Evolutionary conservation across 805 yeast genomes (phyloP).

Genomic region (Lachancea mirantina): DNA sequence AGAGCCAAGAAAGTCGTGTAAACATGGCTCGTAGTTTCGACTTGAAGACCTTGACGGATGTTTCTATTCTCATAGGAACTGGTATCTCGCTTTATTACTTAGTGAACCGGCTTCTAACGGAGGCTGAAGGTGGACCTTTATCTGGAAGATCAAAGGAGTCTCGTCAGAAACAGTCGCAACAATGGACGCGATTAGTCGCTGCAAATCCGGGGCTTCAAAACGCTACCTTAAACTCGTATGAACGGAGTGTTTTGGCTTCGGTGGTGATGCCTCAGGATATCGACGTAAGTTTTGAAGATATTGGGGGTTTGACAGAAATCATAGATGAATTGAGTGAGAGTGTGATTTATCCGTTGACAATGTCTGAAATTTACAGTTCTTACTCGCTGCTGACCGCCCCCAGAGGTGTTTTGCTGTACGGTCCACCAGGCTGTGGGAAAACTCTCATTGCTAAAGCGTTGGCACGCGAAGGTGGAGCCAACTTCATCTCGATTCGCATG

Average conservation of each 20-base stretch:
- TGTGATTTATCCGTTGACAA: slow-evolving; percentile 77
- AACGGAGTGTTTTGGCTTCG: slow-evolving; percentile 64
- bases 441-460: slow-evolving; percentile 95
- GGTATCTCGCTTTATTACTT: slow-evolving; percentile 65
- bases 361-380: slow-evolving; percentile 64
- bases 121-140: slow-evolving; percentile 37
- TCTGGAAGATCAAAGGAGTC: slow-evolving; percentile 45
- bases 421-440: slow-evolving; percentile 98
- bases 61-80: slow-evolving; percentile 51
- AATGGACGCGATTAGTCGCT: slow-evolving; percentile 49
- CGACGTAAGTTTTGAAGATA: slow-evolving; percentile 62
- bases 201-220: slow-evolving; percentile 51
- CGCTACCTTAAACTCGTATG: slow-evolving; percentile 58
- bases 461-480: slow-evolving; percentile 87
- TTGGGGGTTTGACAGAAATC: slow-evolving; percentile 82
- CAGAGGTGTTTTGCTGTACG: slow-evolving; percentile 84
- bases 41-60: slow-evolving; percentile 37
- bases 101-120: slow-evolving; percentile 38
- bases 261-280: slow-evolving; percentile 84
- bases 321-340: slow-evolving; percentile 82
- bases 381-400: slow-evolving; percentile 83
- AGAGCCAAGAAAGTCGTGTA: neutral
- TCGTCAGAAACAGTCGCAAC: slow-evolving; percentile 51
- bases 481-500: slow-evolving; percentile 85
- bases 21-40: slow-evolving; percentile 33